These are phyloP conservation scores for Eucalyptus brandiana DNA, from an alignment of 345 rosid species.

Conservation along the genomic window DNA sequence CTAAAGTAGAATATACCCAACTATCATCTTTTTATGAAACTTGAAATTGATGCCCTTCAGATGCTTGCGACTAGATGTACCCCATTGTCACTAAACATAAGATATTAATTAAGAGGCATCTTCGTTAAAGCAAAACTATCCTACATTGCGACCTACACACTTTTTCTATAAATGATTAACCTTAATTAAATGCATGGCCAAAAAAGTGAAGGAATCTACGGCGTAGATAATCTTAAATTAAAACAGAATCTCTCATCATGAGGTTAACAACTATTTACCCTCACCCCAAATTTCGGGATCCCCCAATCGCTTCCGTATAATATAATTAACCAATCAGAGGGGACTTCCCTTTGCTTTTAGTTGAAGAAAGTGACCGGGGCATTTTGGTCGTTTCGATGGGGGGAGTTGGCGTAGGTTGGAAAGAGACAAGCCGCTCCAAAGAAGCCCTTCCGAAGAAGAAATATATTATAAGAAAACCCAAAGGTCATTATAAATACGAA, in stretches of 20 bases:
- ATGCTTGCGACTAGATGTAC: neutral
- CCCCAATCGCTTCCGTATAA: conserved; percentile 2
- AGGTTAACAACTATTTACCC: neutral
- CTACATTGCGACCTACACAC: neutral
- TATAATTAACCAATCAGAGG: neutral
- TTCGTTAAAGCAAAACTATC: neutral
- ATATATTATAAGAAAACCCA: neutral
- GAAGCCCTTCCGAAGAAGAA: neutral
- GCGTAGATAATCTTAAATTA: neutral
- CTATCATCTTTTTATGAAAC: neutral
- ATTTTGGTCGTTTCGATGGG: neutral
- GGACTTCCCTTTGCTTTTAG: neutral
- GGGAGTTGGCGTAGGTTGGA: neutral
- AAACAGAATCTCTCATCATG: conserved; percentile 3
- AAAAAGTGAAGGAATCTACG: neutral
- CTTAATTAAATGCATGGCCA: neutral
- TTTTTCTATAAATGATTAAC: neutral
- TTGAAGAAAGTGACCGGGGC: neutral
- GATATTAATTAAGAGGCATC: neutral
- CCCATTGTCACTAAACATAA: neutral
- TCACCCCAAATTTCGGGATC: conserved; percentile 16
- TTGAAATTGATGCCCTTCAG: neutral
- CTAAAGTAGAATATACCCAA: neutral
- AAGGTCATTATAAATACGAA: neutral
- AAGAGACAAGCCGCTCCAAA: neutral